Evolutionary conservation across 805 yeast genomes (phyloP).

Genomic region (Saccharomycopsis javanensis): DNA sequence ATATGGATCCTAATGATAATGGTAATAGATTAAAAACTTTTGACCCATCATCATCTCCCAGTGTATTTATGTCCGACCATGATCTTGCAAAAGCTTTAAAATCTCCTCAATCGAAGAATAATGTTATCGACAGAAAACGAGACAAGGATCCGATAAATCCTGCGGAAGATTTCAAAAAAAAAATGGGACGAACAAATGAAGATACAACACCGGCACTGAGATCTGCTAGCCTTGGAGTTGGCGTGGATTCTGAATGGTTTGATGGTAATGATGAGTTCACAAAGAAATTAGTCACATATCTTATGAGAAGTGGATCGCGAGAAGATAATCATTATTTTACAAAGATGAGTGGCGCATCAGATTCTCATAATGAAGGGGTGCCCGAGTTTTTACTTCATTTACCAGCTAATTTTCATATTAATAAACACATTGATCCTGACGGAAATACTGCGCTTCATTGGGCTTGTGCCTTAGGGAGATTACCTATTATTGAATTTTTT

Average conservation of each 20-base stretch:
- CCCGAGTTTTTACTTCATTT: slow-evolving; percentile 38
- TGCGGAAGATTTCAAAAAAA: background rate
- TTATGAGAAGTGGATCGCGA: slow-evolving; percentile 48
- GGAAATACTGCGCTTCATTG: slow-evolving; percentile 94
- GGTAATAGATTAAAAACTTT: background rate
- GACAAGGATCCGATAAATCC: background rate
- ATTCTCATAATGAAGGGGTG: slow-evolving; percentile 18
- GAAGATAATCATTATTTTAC: slow-evolving; percentile 23
- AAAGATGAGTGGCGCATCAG: slow-evolving; percentile 5
- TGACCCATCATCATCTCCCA: slow-evolving; percentile 36
- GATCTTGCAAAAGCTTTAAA: slow-evolving; percentile 38
- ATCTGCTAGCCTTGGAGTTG: background rate
- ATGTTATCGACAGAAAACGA: background rate
- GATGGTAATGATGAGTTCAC: slow-evolving; percentile 34
- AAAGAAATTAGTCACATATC: slow-evolving; percentile 41
- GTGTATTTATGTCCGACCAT: slow-evolving; percentile 45
- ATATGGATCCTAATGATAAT: background rate
- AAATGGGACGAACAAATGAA: background rate
- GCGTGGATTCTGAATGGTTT: slow-evolving; percentile 21
- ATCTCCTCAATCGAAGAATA: slow-evolving; percentile 20
- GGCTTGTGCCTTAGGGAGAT: slow-evolving; percentile 94
- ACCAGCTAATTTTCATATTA: slow-evolving; percentile 54
- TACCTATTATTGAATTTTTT: slow-evolving; percentile 65
- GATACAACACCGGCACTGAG: background rate
- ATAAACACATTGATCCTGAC: slow-evolving; percentile 81